Conservation (phyloP, 1,284 basidiomycete genomes). For the Trichosporon sp. region DNA sequence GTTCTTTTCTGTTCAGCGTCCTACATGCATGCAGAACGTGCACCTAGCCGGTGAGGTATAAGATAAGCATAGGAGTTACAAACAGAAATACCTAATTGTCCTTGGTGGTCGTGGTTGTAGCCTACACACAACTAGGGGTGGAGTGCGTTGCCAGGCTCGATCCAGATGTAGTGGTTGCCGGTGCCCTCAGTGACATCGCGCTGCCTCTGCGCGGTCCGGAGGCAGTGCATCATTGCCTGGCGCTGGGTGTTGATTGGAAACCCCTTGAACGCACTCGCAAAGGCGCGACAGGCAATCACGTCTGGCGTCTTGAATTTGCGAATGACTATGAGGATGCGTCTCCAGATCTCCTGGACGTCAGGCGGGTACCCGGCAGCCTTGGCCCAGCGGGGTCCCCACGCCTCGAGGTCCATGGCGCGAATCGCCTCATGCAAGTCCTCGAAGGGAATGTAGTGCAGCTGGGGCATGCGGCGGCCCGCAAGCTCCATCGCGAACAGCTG, state of each 20-base stretch:
- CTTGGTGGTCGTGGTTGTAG: background rate
- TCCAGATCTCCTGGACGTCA: background rate
- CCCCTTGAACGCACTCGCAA: background rate
- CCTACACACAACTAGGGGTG: background rate
- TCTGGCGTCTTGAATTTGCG: background rate
- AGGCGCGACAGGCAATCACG: background rate
- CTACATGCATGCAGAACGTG: background rate
- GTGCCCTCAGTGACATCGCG: background rate
- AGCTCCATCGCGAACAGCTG: constrained; percentile 4
- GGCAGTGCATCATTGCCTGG: background rate
- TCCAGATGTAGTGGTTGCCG: background rate
- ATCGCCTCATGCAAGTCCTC: background rate
- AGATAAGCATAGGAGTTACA: background rate
- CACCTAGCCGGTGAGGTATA: too few relatives aligned
- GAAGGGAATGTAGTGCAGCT: constrained; percentile 3
- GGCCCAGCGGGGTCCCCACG: background rate
- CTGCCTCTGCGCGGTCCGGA: constrained; percentile 2
- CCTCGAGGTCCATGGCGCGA: background rate
- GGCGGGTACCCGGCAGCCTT: background rate
- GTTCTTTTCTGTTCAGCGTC: background rate
- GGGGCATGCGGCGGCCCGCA: background rate
- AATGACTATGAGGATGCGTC: background rate
- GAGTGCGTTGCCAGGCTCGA: background rate
- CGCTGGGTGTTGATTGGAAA: background rate
- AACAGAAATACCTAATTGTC: background rate